A percentile compares a stretch with the other conserved stretches of the same genome.
Evolutionary conservation across 176 grass and related monocot genomes (phyloP).

Genomic region (Eragrostis nindensis): DNA sequence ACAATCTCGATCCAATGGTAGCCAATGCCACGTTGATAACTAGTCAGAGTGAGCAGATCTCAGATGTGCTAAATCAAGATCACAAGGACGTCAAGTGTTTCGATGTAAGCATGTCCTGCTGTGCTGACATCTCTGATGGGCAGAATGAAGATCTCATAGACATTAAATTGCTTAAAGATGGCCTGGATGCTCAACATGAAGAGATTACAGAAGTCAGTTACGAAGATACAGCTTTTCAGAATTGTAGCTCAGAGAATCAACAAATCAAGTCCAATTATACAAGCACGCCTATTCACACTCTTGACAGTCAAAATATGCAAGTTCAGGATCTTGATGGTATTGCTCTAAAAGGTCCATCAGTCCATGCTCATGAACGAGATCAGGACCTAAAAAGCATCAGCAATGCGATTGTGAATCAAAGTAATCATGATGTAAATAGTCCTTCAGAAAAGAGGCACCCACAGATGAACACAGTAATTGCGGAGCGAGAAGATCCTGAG

Average conservation of each 20-base stretch:
- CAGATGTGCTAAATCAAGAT: slow-evolving; percentile 23
- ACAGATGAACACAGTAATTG: slow-evolving; percentile 24
- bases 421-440: slow-evolving; percentile 8
- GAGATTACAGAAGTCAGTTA: not conserved
- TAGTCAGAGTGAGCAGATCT: slow-evolving; percentile 9
- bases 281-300: not conserved
- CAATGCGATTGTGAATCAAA: not conserved
- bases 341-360: slow-evolving; percentile 19
- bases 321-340: slow-evolving; percentile 28
- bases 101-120: slow-evolving; percentile 1
- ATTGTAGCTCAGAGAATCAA: not conserved
- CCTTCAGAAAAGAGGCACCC: slow-evolving; percentile 32
- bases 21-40: not conserved
- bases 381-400: slow-evolving; percentile 19
- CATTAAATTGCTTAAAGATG: slow-evolving; percentile 18
- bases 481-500: slow-evolving; percentile 15
- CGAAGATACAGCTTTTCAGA: slow-evolving; percentile 6
- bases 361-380: slow-evolving; percentile 24
- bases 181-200: slow-evolving; percentile 13
- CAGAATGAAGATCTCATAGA: slow-evolving; percentile 26
- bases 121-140: slow-evolving; percentile 2
- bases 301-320: not conserved
- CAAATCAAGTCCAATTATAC: slow-evolving; percentile 24
- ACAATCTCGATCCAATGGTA: slow-evolving; percentile 14
- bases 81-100: not conserved